These are phyloP conservation scores for Forsythia suspensa DNA, from an alignment of 257 asterid species.

Conservation along the genomic window DNA sequence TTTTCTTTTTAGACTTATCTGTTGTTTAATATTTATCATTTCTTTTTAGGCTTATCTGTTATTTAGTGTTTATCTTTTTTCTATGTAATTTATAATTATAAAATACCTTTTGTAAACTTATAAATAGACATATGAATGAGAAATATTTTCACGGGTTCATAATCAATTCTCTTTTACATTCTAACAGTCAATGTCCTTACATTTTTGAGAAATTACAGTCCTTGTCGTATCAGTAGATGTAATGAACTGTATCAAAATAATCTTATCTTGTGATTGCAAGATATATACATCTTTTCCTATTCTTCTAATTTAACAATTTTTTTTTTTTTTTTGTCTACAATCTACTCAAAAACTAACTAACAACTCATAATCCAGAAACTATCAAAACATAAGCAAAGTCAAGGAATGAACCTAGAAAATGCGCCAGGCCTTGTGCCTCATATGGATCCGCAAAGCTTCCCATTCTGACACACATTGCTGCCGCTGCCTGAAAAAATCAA, in stretches of 20 bases:
- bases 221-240: background rate
- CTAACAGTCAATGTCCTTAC: background rate
- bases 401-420: conserved; percentile 70
- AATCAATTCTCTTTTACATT: no score
- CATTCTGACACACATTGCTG: conserved; percentile 88
- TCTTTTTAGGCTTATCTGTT: no score
- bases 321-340: background rate
- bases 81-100: no score
- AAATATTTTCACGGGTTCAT: no score
- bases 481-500: conserved; percentile 74
- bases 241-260: background rate
- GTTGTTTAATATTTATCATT: no score
- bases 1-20: no score
- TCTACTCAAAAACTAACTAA: background rate
- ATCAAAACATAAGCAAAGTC: background rate
- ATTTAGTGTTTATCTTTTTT: no score
- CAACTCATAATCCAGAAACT: background rate
- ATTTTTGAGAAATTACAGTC: background rate
- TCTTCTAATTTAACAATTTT: background rate
- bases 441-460: conserved; percentile 93
- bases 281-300: background rate
- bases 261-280: background rate
- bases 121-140: no score
- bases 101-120: no score
- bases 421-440: conserved; percentile 96